Conservation (phyloP, 208 protist species). For the Acanthamoeba castellanii region DNA sequence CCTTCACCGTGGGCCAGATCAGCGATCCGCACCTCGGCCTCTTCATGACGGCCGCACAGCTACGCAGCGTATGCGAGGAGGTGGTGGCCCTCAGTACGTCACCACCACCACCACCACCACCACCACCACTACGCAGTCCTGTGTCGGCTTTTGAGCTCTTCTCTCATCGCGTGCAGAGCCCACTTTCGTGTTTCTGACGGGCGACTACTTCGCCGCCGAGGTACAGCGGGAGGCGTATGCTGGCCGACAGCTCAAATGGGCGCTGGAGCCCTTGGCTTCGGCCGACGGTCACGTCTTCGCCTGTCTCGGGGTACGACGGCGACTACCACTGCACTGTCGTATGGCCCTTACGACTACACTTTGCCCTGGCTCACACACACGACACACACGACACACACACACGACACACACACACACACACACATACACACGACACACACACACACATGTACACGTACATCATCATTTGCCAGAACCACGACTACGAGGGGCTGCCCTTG, state of each 20-base stretch:
- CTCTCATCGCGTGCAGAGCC: not conserved
- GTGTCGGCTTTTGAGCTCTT: not conserved
- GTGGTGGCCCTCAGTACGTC: constrained; percentile 8
- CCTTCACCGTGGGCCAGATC: constrained; percentile 31
- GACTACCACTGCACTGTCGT: not conserved
- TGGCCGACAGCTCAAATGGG: constrained; percentile 32
- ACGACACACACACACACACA: not conserved
- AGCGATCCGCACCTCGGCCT: constrained; percentile 48
- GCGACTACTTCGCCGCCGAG: constrained; percentile 31
- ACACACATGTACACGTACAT: not conserved
- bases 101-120: too few species aligned
- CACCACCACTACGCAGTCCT: not conserved
- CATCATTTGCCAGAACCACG: constrained; percentile 6
- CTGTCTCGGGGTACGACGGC: constrained; percentile 38
- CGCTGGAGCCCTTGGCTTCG: constrained; percentile 33
- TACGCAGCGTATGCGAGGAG: constrained; percentile 18
- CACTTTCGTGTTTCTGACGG: constrained; percentile 54
- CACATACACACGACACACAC: not conserved
- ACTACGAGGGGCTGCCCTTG: constrained; percentile 28
- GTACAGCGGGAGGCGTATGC: not conserved
- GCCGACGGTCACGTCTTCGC: not conserved
- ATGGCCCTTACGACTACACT: not conserved
- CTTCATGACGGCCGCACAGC: constrained; percentile 6
- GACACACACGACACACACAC: too few species aligned
- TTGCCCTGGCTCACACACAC: not conserved